Base-by-base conservation (phyloP, 2,329 filamentous ascomycete genomes). In the Penicillium sp. region DNA sequence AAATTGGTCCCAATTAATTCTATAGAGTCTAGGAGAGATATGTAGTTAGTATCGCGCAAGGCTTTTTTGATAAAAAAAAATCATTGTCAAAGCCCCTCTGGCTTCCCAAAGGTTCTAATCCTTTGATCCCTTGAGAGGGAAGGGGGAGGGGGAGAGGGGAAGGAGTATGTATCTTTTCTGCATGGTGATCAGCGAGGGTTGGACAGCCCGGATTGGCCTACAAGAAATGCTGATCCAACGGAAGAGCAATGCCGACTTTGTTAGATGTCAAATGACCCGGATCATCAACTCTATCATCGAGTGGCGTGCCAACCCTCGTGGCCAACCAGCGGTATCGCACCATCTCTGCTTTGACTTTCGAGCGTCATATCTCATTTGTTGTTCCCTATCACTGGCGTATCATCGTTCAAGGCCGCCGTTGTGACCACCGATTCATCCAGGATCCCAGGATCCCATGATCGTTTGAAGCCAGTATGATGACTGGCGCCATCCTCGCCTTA, bases 231-330 rank as follows among this genome's bases (percentile, higher is more conserved):
- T 48, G 59, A 62, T 62, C 59, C 44, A 52, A 37, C 41, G 51
- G 52, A 46, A 47, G 11, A 29, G 22, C 16, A 48, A 27, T 29
- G 43, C 43, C 44, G 52, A 33, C 27, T 44, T 31, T 29, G 27
- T 46, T 26, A 5, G 27, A 53, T 37, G 41, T 46, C 41, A 45
- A 58, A 62, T 62, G 60, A 62, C 60, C 37, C 48, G 26, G 27
- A 47, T 47, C 41, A 24, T 41, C 48, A 56, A 55, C 53, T 55
- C 39, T 45, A 50, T 55, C 47, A 47, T 45, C 58, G 29, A 57
- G 60, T 63, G 60, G 58, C 56, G 58, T 57, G 58, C 56, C 48
- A 61, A 49, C 37, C 54, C 60, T 59, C 58, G 56, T 61, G 60
- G 59, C 59, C 59, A 61, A 60, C 60, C 60, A 63, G 53, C 47